Conservation (phyloP, 768 basidiomycete genomes). For the Mycena indigotica region DNA sequence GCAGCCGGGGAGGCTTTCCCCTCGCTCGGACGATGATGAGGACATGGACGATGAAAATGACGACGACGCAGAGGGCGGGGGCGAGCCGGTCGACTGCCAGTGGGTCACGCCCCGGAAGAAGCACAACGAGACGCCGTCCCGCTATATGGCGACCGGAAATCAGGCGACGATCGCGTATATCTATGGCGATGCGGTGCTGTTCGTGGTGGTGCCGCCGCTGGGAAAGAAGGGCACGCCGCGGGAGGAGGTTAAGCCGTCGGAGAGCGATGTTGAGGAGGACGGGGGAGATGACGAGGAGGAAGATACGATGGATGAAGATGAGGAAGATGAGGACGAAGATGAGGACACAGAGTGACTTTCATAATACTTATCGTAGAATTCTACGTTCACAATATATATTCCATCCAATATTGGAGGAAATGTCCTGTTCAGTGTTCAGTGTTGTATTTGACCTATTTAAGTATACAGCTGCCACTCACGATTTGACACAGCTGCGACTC, state of each 20-base stretch:
- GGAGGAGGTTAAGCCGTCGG: neutral
- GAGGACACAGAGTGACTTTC: neutral
- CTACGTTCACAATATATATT: neutral
- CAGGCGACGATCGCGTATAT: neutral
- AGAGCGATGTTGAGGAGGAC: neutral
- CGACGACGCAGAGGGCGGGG: neutral
- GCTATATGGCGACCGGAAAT: neutral
- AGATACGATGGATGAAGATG: neutral
- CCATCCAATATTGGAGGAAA: too few species aligned
- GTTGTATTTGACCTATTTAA: too few species aligned
- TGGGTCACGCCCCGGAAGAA: neutral
- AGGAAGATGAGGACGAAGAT: neutral
- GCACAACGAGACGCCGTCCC: neutral
- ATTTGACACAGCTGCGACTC: too few species aligned
- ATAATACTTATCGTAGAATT: neutral
- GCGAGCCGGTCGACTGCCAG: neutral
- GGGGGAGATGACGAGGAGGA: neutral
- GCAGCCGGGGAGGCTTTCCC: neutral
- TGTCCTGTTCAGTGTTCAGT: too few species aligned
- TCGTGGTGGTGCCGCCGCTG: neutral
- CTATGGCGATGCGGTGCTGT: slow-evolving; percentile 5
- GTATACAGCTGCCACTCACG: too few species aligned
- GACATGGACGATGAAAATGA: neutral
- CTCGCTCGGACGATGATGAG: neutral
- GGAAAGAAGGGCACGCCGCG: neutral